Evolutionary conservation across 2,329 filamentous ascomycete species (phyloP).

Genomic region (Hymenoscyphus occultus): DNA sequence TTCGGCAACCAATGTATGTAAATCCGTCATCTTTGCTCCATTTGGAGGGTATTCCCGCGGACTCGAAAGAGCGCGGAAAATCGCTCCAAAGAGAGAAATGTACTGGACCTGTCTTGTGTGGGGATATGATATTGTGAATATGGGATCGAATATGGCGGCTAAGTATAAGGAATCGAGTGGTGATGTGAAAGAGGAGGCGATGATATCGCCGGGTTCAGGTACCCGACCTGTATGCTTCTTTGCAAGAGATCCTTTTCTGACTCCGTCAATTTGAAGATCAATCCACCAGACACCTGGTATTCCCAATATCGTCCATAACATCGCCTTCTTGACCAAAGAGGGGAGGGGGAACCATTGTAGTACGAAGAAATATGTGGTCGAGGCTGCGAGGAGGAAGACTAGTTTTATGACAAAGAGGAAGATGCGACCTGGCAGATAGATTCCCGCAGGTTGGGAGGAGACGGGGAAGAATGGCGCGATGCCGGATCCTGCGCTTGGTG

Average conservation of each 20-base stretch:
- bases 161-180: conserved; percentile 93
- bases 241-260: conserved; percentile 83
- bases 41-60: conserved; percentile 49
- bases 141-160: conserved; percentile 90
- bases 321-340: conserved; percentile 70
- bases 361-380: conserved; percentile 70
- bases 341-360: conserved; percentile 79
- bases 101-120: conserved; percentile 68
- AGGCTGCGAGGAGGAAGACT: conserved; percentile 69
- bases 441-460: conserved; percentile 58
- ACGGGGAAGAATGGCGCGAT: conserved; percentile 94
- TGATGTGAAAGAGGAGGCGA: conserved; percentile 87
- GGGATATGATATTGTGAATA: conserved; percentile 87
- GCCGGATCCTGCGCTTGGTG: conserved; percentile 67
- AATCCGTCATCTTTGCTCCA: conserved; percentile 53
- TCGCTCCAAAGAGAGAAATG: conserved; percentile 73
- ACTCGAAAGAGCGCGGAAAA: conserved; percentile 66
- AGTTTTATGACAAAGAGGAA: conserved; percentile 79
- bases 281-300: conserved; percentile 97
- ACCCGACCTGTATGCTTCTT: conserved; percentile 71
- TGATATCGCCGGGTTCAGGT: conserved; percentile 75
- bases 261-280: conserved; percentile 95
- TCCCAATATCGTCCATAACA: conserved; percentile 82
- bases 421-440: conserved; percentile 62
- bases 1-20: conserved; percentile 59